Percentiles rank a stretch among this genome's conserved stretches.
Conservation (phyloP, 805 yeast species). For the Candida pini region DNA sequence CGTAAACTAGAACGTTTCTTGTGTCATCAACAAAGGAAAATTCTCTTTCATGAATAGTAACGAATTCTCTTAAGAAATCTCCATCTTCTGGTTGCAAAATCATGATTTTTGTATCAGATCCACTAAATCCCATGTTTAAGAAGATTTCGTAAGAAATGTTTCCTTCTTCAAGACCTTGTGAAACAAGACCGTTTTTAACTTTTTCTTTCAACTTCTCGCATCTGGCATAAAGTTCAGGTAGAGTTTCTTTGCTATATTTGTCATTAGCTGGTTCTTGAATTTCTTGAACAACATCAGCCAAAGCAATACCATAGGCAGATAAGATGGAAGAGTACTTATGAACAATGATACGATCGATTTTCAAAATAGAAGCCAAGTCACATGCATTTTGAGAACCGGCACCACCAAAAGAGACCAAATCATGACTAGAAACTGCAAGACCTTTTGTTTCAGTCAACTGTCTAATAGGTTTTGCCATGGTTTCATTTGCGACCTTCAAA, state of each 20-base stretch:
- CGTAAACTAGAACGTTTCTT: constrained; percentile 58
- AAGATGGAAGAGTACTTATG: constrained; percentile 73
- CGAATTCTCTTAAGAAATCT: constrained; percentile 40
- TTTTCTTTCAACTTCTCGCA: constrained; percentile 12
- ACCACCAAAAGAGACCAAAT: constrained; percentile 77
- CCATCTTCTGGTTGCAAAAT: constrained; percentile 31
- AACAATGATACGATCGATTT: constrained; percentile 57
- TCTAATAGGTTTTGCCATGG: constrained; percentile 82
- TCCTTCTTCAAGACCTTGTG: constrained; percentile 23
- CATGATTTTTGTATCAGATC: constrained; percentile 77
- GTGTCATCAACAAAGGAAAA: constrained; percentile 57
- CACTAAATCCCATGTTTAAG: constrained; percentile 70
- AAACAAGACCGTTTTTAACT: constrained; percentile 20
- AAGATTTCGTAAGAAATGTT: constrained; percentile 29
- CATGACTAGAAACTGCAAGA: constrained; percentile 52
- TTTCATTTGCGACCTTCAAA: constrained; percentile 70
- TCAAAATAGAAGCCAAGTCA: constrained; percentile 62
- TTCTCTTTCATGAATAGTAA: constrained; percentile 53
- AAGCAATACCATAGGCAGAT: constrained; percentile 76
- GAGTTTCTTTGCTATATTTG: constrained; percentile 10
- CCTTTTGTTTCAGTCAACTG: constrained; percentile 79
- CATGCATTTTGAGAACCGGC: constrained; percentile 87
- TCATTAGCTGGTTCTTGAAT: constrained; percentile 23
- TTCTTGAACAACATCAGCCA: constrained; percentile 39
- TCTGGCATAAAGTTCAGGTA: constrained; percentile 8